Evolutionary conservation across 805 yeast species (phyloP), one percentile per base, ranked within the genome.

Genomic region (Brettanomyces sp.): DNA sequence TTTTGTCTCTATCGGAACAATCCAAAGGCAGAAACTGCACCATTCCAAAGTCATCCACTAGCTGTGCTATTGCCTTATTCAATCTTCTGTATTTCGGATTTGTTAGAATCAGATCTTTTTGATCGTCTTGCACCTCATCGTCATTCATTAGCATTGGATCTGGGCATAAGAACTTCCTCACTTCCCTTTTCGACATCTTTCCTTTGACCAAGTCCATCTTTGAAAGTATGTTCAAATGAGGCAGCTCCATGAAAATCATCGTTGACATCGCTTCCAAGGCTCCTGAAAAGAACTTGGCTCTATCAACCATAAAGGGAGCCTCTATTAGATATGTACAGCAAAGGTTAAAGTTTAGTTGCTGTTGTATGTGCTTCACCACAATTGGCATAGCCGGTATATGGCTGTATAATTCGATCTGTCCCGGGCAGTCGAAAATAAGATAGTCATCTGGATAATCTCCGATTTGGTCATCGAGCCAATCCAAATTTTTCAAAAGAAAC

Each of bases 21-120:
- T 89, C 95, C 51, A 93, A 71, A 0, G 99, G 98, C 52, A 93
- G 67, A 59, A 89, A 93, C 61, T 93, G 97, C 3, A 93, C 97
- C 99, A 93, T 93, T 5, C 99, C 99, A 62, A 93, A 93, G 57
- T 93, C 99, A 59, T 93, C 98, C 34, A 90, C 95, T 53, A 93
- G 69, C 51, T 84, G 80, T 0, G 97, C 96, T 54, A 93, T 89
- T 13, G 90, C 76, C 54, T 76, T 76, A 61, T 88, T 91, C 49
- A 93, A 72, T 50, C 72, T 77, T 36, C 80, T 74, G 58, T 80
- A 91, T 56, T 75, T 82, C 11, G 79, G 77, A 55, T 76, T 77
- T 8, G 59, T 49, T 25, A 47, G 53, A 32, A 65, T 68, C 42
- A 56, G 59, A 25, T 58, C 63, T 23, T 49, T 53, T 11, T 49